These are phyloP conservation scores for Pestalotiopsis sp. DNA, from an alignment of 2,329 filamentous ascomycete genomes.

Conservation along the genomic window DNA sequence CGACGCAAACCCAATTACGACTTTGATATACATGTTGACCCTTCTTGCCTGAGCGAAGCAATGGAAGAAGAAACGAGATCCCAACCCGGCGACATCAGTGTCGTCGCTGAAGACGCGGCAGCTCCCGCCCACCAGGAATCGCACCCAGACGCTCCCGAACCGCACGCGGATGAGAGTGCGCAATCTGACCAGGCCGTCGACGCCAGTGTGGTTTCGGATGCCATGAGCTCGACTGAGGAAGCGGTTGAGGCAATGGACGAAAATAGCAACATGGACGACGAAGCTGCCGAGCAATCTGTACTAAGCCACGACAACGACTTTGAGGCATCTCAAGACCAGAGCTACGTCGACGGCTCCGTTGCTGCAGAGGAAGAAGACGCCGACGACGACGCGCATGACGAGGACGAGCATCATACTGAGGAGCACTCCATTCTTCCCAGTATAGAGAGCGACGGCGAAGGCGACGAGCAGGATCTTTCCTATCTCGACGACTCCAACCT, in stretches of 20 bases:
- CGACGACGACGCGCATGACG: slow-evolving; percentile 1
- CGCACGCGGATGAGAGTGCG: neutral
- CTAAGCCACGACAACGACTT: slow-evolving; percentile 5
- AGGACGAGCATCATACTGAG: neutral
- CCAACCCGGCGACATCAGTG: slow-evolving; percentile 9
- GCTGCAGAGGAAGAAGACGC: slow-evolving; percentile 4
- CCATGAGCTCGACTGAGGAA: neutral
- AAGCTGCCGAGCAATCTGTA: neutral
- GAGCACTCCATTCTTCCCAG: slow-evolving; percentile 12
- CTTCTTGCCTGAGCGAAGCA: slow-evolving; percentile 43
- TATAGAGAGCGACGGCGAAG: slow-evolving; percentile 14
- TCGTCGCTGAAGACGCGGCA: slow-evolving; percentile 9
- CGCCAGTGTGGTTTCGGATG: slow-evolving; percentile 5
- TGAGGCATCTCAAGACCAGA: neutral
- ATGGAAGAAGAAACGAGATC: slow-evolving; percentile 39
- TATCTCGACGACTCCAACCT: neutral
- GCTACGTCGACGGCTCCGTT: neutral
- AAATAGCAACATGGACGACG: neutral
- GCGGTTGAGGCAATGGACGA: slow-evolving; percentile 4
- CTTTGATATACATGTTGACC: slow-evolving; percentile 52
- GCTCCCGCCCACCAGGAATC: slow-evolving; percentile 26
- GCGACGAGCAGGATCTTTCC: neutral
- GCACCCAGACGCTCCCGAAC: slow-evolving; percentile 13
- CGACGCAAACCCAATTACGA: slow-evolving; percentile 37
- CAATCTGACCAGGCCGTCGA: neutral